Conservation (phyloP, 1,284 basidiomycete species). For the Ceratobasidium sp. region DNA sequence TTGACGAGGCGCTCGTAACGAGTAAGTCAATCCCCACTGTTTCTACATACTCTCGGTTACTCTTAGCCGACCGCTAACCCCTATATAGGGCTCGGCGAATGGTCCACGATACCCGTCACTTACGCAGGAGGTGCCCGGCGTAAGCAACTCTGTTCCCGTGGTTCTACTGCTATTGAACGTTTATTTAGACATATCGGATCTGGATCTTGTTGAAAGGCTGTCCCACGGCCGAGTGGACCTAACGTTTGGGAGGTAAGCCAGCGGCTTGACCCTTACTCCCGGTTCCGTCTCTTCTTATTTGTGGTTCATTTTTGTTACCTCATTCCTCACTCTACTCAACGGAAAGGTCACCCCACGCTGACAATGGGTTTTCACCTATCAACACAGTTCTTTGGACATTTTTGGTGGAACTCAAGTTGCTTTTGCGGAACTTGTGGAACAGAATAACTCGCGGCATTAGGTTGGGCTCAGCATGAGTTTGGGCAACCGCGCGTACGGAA, state of each 20-base stretch:
- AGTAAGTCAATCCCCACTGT: slow-evolving; percentile 59
- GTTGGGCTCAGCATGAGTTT: background rate
- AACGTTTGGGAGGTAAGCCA: slow-evolving; percentile 87
- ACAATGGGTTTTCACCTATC: slow-evolving; percentile 25
- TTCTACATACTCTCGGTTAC: background rate
- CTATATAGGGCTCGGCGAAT: slow-evolving; percentile 80
- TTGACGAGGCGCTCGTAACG: slow-evolving; percentile 87
- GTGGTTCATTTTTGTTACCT: background rate
- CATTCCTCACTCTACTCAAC: slow-evolving; percentile 8
- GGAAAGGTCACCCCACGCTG: slow-evolving; percentile 9
- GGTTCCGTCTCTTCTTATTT: background rate
- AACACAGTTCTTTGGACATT: slow-evolving; percentile 74
- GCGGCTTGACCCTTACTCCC: background rate
- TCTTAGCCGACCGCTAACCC: slow-evolving; percentile 10
- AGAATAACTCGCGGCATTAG: slow-evolving; percentile 26
- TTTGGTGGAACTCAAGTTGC: slow-evolving; percentile 79
- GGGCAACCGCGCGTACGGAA: background rate
- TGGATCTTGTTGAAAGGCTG: slow-evolving; percentile 81
- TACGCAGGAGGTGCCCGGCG: slow-evolving; percentile 97
- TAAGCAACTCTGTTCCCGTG: slow-evolving; percentile 51
- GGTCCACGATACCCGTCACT: slow-evolving; percentile 90
- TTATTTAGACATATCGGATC: slow-evolving; percentile 75
- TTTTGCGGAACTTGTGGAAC: slow-evolving; percentile 69
- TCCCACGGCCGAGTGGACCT: slow-evolving; percentile 90
- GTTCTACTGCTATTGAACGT: slow-evolving; percentile 10